A percentile compares a stretch with the other conserved stretches of the same genome.
Conservation (phyloP, 2,329 filamentous ascomycete species). For the Diaporthe amygdali region DNA sequence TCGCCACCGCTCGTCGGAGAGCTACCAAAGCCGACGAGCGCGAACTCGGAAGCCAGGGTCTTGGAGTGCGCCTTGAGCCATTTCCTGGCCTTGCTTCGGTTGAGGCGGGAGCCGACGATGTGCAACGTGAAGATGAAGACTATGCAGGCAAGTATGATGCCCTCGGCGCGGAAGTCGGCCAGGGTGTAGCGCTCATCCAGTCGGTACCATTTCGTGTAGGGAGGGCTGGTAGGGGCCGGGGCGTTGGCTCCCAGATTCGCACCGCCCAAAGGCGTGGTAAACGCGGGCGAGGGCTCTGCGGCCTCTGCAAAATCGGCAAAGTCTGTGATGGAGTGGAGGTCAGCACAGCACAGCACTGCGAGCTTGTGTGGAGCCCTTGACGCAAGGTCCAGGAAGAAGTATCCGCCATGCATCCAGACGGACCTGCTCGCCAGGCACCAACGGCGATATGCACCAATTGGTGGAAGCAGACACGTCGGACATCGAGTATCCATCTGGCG, state of each 20-base stretch:
- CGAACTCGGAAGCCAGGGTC: conserved; percentile 80
- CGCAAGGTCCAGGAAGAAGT: conserved; percentile 4
- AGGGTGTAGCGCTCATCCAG: conserved; percentile 88
- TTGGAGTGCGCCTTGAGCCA: conserved; percentile 82
- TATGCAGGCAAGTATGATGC: conserved; percentile 78
- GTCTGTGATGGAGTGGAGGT: conserved; percentile 58
- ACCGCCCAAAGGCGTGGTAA: conserved; percentile 51
- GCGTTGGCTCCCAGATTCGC: conserved; percentile 50
- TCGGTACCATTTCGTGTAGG: conserved; percentile 96
- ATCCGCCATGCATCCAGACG: too few relatives aligned
- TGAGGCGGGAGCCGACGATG: conserved; percentile 78
- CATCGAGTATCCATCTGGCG: too few relatives aligned
- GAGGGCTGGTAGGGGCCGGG: conserved; percentile 56
- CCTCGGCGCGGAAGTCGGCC: conserved; percentile 87
- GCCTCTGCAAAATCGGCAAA: conserved; percentile 92
- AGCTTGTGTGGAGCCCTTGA: not conserved
- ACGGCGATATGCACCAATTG: too few relatives aligned
- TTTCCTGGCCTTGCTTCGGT: conserved; percentile 77
- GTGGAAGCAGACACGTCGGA: too few relatives aligned
- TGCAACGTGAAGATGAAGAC: conserved; percentile 78
- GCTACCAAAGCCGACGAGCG: conserved; percentile 79
- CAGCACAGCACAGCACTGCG: conserved; percentile 27
- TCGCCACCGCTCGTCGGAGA: conserved; percentile 51
- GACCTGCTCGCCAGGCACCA: too few relatives aligned
- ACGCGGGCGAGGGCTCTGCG: conserved; percentile 67